Evolutionary conservation across 2,329 filamentous ascomycete genomes (phyloP).

Genomic region (Penicillium sp.): DNA sequence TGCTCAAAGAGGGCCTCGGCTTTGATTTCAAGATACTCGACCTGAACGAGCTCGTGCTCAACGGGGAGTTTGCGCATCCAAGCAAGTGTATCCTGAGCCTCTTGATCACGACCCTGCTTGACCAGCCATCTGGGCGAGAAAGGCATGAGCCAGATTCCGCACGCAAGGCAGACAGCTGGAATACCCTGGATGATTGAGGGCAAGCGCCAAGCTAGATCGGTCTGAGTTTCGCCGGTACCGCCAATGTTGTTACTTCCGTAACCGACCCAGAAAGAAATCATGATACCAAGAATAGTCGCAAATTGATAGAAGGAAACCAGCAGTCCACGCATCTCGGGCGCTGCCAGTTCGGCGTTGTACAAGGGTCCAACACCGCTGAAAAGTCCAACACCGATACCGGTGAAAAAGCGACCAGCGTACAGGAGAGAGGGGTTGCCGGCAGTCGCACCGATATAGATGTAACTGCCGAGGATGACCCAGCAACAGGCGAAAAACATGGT

Average conservation of each 20-base stretch:
- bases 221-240: constrained; percentile 28
- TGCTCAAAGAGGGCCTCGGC: constrained; percentile 48
- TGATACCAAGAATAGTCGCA: constrained; percentile 37
- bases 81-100: constrained; percentile 33
- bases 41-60: constrained; percentile 41
- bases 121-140: constrained; percentile 59
- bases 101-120: constrained; percentile 49
- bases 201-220: constrained; percentile 48
- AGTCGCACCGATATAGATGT: constrained; percentile 30
- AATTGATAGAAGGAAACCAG: constrained; percentile 38
- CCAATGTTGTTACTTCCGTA: constrained; percentile 47
- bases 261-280: constrained; percentile 39
- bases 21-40: constrained; percentile 52
- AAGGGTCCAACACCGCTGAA: constrained; percentile 45
- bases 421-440: constrained; percentile 24
- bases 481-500: constrained; percentile 53
- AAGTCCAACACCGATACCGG: constrained; percentile 34
- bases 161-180: constrained; percentile 36
- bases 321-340: constrained; percentile 35
- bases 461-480: constrained; percentile 51
- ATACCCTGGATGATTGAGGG: constrained; percentile 51
- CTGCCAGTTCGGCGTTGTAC: constrained; percentile 53
- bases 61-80: constrained; percentile 33
- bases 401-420: constrained; percentile 34
- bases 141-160: constrained; percentile 51